Evolutionary conservation across 1,139 yeast species (phyloP).

Genomic region (Scheffersomyces parashehatae): DNA sequence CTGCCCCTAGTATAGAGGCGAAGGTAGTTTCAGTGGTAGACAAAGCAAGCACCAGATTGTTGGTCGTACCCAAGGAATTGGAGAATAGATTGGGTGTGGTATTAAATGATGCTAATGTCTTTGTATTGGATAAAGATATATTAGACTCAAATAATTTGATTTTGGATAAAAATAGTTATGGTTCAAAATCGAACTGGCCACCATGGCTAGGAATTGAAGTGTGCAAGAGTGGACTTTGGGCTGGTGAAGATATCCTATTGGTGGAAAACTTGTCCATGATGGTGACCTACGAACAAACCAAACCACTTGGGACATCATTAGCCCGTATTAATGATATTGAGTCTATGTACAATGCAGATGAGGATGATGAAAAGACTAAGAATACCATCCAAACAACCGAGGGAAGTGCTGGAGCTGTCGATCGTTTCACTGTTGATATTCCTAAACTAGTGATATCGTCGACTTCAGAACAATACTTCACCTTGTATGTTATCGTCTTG

Average conservation of each 20-base stretch:
- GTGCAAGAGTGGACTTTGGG: constrained; percentile 37
- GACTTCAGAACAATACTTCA: constrained; percentile 45
- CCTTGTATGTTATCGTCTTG: constrained; percentile 36
- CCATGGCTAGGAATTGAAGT: constrained; percentile 51
- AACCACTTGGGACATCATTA: constrained; percentile 23
- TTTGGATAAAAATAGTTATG: constrained; percentile 34
- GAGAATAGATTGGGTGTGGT: constrained; percentile 41
- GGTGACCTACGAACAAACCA: constrained; percentile 35
- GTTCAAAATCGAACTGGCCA: constrained; percentile 44
- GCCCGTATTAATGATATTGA: constrained; percentile 9
- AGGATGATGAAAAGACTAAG: constrained; percentile 3
- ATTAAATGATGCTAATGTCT: constrained; percentile 40
- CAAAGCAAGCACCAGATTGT: constrained; percentile 20
- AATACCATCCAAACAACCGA: constrained; percentile 8
- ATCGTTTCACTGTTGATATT: constrained; percentile 36
- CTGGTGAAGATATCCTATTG: constrained; percentile 37
- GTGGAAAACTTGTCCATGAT: constrained; percentile 41
- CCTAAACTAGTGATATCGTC: constrained; percentile 43
- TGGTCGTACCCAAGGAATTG: constrained; percentile 26
- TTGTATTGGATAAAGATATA: constrained; percentile 36
- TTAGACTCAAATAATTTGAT: constrained; percentile 19
- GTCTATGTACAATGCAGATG: constrained; percentile 6
- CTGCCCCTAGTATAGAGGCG: constrained; percentile 43
- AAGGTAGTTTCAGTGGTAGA: constrained; percentile 40
- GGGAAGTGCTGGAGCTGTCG: constrained; percentile 8